Conservation (phyloP, 2,329 filamentous ascomycete species). For the Epichloe sibirici region DNA sequence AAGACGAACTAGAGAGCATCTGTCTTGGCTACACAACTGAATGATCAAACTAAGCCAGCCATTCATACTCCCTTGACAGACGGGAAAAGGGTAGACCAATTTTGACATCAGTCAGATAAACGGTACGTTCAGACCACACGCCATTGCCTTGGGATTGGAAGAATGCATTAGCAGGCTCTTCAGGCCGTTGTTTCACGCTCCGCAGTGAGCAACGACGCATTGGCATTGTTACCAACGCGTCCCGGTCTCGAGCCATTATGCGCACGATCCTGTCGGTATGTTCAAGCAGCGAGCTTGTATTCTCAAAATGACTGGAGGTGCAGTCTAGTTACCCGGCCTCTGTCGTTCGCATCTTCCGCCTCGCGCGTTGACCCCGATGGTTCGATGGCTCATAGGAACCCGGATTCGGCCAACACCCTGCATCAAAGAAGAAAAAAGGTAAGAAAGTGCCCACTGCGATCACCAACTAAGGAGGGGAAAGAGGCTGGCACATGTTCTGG, state of each 20-base stretch:
- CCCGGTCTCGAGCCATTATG: background rate
- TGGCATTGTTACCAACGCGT: background rate
- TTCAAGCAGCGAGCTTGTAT: background rate
- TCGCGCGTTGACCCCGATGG: background rate
- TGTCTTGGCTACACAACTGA: background rate
- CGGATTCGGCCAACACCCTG: conserved; percentile 49
- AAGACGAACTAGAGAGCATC: background rate
- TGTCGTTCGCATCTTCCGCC: background rate
- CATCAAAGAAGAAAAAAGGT: conserved; percentile 9
- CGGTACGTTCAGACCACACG: background rate
- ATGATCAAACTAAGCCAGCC: background rate
- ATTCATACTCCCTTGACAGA: background rate
- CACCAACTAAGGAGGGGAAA: background rate
- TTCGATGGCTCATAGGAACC: conserved; percentile 36
- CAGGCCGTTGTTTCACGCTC: background rate
- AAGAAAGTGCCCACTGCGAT: background rate
- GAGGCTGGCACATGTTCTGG: background rate
- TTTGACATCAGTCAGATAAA: background rate
- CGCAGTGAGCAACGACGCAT: too few relatives aligned
- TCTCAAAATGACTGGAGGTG: background rate
- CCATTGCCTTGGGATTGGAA: background rate
- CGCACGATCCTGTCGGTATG: background rate
- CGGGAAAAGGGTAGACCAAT: background rate
- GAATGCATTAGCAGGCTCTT: background rate
- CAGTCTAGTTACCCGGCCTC: background rate